Conservation (phyloP, 345 rosid species). For the Capsella bursapastoris region DNA sequence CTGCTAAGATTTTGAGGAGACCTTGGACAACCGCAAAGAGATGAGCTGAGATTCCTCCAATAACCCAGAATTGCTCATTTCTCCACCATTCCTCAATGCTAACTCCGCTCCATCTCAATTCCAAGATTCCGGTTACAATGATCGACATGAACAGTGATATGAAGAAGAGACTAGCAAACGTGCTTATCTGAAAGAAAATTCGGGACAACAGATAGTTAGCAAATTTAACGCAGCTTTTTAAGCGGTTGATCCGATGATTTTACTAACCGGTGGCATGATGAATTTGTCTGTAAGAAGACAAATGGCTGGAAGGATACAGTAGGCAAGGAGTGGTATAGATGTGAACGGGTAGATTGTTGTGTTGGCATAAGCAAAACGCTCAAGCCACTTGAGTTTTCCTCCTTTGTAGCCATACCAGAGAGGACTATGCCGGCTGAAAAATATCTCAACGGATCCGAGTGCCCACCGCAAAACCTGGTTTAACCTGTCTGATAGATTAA, state of each 20-base stretch:
- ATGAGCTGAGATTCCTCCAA: slow-evolving; percentile 95
- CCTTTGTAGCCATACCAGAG: slow-evolving; percentile 87
- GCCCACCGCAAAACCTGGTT: slow-evolving; percentile 99
- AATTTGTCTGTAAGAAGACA: slow-evolving; percentile 96
- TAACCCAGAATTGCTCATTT: slow-evolving; percentile 97
- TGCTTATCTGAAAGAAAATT: slow-evolving; percentile 66
- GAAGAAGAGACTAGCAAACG: slow-evolving; percentile 93
- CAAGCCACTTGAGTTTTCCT: slow-evolving; percentile 95
- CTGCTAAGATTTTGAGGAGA: slow-evolving; percentile 81
- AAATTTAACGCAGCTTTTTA: neutral
- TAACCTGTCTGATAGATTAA: slow-evolving; percentile 91
- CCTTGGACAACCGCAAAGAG: slow-evolving; percentile 93
- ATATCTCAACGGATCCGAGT: slow-evolving; percentile 97
- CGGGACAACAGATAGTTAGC: slow-evolving; percentile 12
- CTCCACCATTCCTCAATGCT: slow-evolving; percentile 99
- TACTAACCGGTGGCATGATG: slow-evolving; percentile 92
- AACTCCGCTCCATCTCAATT: slow-evolving; percentile 96
- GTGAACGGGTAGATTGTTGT: slow-evolving; percentile 97
- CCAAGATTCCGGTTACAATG: slow-evolving; percentile 84
- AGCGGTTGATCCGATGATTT: neutral
- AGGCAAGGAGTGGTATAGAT: slow-evolving; percentile 88
- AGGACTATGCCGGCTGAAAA: slow-evolving; percentile 95
- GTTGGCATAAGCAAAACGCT: slow-evolving; percentile 86
- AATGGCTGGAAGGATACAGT: slow-evolving; percentile 87
- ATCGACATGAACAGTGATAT: slow-evolving; percentile 80